Evolutionary conservation across 1,284 basidiomycete genomes (phyloP).

Genomic region (Porodaedalea pini): DNA sequence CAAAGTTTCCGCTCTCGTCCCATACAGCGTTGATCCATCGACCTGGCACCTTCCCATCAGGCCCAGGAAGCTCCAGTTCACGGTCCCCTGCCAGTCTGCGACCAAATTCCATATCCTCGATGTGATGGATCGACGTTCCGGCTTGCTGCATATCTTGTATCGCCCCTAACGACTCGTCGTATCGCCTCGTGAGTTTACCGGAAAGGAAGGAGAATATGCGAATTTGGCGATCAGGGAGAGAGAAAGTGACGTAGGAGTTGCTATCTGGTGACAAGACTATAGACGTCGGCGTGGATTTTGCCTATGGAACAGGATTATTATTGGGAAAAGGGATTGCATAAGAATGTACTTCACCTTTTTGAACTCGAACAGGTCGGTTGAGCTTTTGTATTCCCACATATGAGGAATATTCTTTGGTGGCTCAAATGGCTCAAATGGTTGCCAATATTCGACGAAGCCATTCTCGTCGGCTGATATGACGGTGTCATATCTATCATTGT

Average conservation of each 20-base stretch:
- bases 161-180: slow-evolving; percentile 91
- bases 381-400: slow-evolving; percentile 88
- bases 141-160: slow-evolving; percentile 97
- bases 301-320: slow-evolving; percentile 41
- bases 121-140: slow-evolving; percentile 83
- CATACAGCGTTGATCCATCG: slow-evolving; percentile 86
- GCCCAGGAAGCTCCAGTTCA: slow-evolving; percentile 79
- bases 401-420: slow-evolving; percentile 75
- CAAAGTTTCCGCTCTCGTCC: slow-evolving; percentile 95
- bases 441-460: slow-evolving; percentile 98
- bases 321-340: not conserved
- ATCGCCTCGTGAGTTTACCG: slow-evolving; percentile 88
- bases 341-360: slow-evolving; percentile 75
- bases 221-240: slow-evolving; percentile 88
- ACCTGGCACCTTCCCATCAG: slow-evolving; percentile 65
- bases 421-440: slow-evolving; percentile 82
- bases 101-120: slow-evolving; percentile 99
- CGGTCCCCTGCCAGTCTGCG: slow-evolving; percentile 87
- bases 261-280: slow-evolving; percentile 88
- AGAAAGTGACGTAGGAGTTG: slow-evolving; percentile 87
- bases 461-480: slow-evolving; percentile 93
- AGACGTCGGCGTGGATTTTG: slow-evolving; percentile 87
- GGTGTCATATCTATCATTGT: slow-evolving; percentile 85
- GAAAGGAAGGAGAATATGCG: slow-evolving; percentile 90
- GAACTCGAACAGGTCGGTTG: slow-evolving; percentile 96